These are phyloP conservation scores for Mycena sanguinolenta DNA, from an alignment of 768 basidiomycete genomes.

Conservation along the genomic window DNA sequence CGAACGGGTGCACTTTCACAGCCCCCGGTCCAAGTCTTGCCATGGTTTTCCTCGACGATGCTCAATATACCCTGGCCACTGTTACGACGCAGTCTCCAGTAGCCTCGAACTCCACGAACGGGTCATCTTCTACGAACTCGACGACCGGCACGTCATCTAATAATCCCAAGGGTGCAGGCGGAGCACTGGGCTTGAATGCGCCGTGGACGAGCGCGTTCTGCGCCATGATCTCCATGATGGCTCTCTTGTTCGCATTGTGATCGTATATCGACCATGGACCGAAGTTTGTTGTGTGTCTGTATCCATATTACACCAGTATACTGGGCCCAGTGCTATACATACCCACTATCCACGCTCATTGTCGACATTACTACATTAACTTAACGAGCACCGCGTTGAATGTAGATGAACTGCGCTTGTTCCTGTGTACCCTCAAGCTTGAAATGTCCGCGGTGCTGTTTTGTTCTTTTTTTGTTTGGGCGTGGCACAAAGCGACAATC, in stretches of 20 bases:
- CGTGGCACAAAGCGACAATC: too few species aligned
- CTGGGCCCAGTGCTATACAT: not conserved
- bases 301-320: not conserved
- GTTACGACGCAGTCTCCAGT: not conserved
- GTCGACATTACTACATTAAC: not conserved
- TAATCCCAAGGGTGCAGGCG: slow-evolving; percentile 1
- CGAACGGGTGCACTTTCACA: slow-evolving; percentile 57
- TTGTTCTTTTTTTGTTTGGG: too few species aligned
- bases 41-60: slow-evolving; percentile 53
- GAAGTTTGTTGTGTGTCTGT: not conserved
- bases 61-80: slow-evolving; percentile 11
- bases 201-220: slow-evolving; percentile 9
- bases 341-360: not conserved
- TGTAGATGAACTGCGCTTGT: not conserved
- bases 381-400: not conserved
- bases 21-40: slow-evolving; percentile 65
- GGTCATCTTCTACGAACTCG: not conserved
- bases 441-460: too few species aligned
- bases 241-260: slow-evolving; percentile 12
- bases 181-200: slow-evolving; percentile 4
- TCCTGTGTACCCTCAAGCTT: too few species aligned
- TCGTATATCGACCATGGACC: slow-evolving; percentile 3
- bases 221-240: slow-evolving; percentile 2
- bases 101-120: not conserved
- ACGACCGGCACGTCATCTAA: not conserved